A percentile compares a stretch with the other conserved stretches of the same genome.
Conservation (phyloP, 805 yeast genomes). For the Candida silvatica region DNA sequence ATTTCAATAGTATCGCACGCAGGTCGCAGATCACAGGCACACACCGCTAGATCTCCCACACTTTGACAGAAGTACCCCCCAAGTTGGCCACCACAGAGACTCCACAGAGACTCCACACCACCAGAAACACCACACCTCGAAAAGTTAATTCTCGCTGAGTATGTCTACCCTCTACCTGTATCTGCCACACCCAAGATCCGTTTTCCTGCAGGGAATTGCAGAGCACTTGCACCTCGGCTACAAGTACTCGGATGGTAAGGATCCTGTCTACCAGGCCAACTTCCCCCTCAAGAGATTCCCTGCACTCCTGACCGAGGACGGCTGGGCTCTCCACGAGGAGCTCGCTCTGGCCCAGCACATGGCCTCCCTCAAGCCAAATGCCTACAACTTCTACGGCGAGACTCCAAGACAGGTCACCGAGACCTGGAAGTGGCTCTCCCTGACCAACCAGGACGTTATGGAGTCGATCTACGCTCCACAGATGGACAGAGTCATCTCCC, state of each 20-base stretch:
- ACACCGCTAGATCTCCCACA: no score
- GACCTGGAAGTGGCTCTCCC: constrained; percentile 68
- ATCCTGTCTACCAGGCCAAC: constrained; percentile 32
- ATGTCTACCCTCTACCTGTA: no score
- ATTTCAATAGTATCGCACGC: no score
- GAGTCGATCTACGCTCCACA: no score
- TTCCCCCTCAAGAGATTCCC: constrained; percentile 64
- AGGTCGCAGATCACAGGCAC: no score
- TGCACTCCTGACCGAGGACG: constrained; percentile 54
- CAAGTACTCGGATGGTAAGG: constrained; percentile 29
- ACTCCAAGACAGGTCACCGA: constrained; percentile 49
- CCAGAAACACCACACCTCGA: no score
- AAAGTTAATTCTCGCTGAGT: no score
- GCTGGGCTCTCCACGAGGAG: constrained; percentile 57
- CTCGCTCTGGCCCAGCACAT: constrained; percentile 50
- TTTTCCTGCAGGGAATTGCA: constrained; percentile 46
- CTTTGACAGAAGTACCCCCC: no score
- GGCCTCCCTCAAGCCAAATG: constrained; percentile 21
- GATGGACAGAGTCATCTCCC: constrained; percentile 4
- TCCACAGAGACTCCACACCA: no score
- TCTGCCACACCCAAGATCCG: no score
- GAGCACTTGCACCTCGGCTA: constrained; percentile 49
- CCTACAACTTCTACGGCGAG: constrained; percentile 41
- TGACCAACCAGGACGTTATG: constrained; percentile 52
- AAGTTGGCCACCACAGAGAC: no score